Evolutionary conservation across 768 basidiomycete species (phyloP), one percentile per base, ranked within the genome.

Genomic region (Xerocomellus chrysenteron): DNA sequence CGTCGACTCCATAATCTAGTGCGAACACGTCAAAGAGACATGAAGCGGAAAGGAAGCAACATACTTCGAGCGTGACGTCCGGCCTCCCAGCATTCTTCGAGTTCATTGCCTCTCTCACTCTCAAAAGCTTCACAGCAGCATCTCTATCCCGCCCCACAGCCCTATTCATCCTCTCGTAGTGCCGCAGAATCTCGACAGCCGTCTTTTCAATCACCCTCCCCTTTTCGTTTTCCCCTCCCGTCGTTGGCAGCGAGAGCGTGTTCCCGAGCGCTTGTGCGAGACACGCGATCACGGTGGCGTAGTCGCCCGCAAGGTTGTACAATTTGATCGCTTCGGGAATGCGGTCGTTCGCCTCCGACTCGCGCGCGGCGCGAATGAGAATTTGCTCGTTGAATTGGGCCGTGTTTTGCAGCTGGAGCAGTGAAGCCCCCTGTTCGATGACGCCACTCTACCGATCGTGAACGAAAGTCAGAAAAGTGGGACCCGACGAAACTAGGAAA

Each of bases 221-320:
- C 65, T 88, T 89, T 64, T 87, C 86, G 24, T 65, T 73, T 56
- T 81, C 74, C 48, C 72, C 68, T n/a, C 70, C 72, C 0, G 86
- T 67, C 44, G 69, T 68, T 0, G 87, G 84, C 61, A 89, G 81
- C 3, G 86, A 78, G 47, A 98, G 79, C 0, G 90, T 88, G 66
- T 87, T 89, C 16, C 94, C 93, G 2, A 99, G 80, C 2, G 92
- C 92, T 53, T 86, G 84, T 14, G 93, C 92, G 36, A 98, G 87
- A 51, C 91, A 92, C 8, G 85, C 80, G 41, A 98, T 83, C 52
- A 98, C 96, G 26, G 91, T 92, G 14, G 82, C 75, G 68, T 94
- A 94, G 60, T 95, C 90, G 35, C 92, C 91, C 1, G 95, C 95
- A 37, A 98, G 84, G 74, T 98, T 95, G 76, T 94, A 98, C 43